Conservation (phyloP, 2,329 filamentous ascomycete species). For the Setomelanomma holmii region DNA sequence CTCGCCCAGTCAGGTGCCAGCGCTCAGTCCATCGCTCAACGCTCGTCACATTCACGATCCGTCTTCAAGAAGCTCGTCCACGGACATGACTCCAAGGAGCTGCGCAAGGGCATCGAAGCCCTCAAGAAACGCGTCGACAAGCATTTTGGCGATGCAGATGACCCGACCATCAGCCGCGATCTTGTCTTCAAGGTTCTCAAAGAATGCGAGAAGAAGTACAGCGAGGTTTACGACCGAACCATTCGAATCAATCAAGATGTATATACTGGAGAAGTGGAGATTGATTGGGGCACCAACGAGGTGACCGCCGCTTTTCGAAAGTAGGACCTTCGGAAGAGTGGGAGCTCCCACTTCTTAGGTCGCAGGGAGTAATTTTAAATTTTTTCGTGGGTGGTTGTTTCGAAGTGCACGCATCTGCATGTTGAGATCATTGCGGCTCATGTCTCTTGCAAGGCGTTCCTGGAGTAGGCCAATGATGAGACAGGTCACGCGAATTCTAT, state of each 20-base stretch:
- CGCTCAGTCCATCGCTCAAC: constrained; percentile 71
- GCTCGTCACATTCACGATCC: constrained; percentile 81
- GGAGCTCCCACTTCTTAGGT: constrained; percentile 13
- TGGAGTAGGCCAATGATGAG: background rate
- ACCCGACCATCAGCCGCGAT: constrained; percentile 68
- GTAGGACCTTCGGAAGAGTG: constrained; percentile 27
- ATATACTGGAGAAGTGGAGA: constrained; percentile 55
- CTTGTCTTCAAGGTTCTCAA: constrained; percentile 67
- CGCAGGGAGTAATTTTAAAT: background rate
- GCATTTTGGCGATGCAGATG: constrained; percentile 91
- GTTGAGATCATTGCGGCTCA: background rate
- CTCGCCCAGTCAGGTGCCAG: constrained; percentile 61
- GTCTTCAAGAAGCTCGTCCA: constrained; percentile 87
- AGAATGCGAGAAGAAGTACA: constrained; percentile 66
- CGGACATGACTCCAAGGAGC: constrained; percentile 81
- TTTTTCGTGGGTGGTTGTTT: background rate
- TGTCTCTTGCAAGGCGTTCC: background rate
- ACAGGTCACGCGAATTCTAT: background rate
- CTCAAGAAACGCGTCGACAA: constrained; percentile 94
- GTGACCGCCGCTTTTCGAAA: constrained; percentile 40
- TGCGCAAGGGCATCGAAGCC: constrained; percentile 87
- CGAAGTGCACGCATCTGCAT: background rate
- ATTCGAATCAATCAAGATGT: constrained; percentile 51
- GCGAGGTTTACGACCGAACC: constrained; percentile 59
- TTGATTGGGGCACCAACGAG: constrained; percentile 46